Conservation (phyloP, 129 eudicot species). For the Chrysanthemum makinoi region DNA sequence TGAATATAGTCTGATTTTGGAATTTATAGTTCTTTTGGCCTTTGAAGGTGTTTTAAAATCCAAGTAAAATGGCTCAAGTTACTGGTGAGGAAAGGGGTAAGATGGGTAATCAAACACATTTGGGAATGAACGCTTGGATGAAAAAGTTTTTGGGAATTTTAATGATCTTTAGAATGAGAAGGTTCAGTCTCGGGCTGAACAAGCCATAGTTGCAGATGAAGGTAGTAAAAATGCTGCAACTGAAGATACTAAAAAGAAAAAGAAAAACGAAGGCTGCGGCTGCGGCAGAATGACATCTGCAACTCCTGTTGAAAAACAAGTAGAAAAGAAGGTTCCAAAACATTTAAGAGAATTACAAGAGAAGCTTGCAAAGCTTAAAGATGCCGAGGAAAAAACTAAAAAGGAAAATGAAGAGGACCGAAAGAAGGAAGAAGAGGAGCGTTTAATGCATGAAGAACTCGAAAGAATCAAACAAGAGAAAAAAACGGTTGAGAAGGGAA, state of each 20-base stretch:
- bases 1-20: background rate
- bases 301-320: conserved; percentile 46
- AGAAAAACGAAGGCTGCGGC: conserved; percentile 57
- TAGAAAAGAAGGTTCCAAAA: conserved; percentile 70
- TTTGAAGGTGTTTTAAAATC: conserved; percentile 25
- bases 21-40: background rate
- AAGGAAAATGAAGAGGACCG: conserved; percentile 81
- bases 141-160: conserved; percentile 69
- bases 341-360: conserved; percentile 81
- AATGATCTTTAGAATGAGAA: conserved; percentile 54
- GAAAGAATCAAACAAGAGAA: conserved; percentile 68
- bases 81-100: conserved; percentile 59
- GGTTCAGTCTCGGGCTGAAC: conserved; percentile 44
- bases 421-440: conserved; percentile 84
- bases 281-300: conserved; percentile 28
- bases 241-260: conserved; percentile 57
- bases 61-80: conserved; percentile 25
- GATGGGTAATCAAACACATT: conserved; percentile 51
- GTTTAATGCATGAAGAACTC: conserved; percentile 53
- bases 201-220: conserved; percentile 30
- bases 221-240: conserved; percentile 55
- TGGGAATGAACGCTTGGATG: conserved; percentile 75
- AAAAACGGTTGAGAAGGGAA: conserved; percentile 62
- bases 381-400: conserved; percentile 66
- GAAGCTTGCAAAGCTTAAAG: conserved; percentile 57